Conservation (phyloP, 1,284 basidiomycete species). For the Neonothopanus nambi region DNA sequence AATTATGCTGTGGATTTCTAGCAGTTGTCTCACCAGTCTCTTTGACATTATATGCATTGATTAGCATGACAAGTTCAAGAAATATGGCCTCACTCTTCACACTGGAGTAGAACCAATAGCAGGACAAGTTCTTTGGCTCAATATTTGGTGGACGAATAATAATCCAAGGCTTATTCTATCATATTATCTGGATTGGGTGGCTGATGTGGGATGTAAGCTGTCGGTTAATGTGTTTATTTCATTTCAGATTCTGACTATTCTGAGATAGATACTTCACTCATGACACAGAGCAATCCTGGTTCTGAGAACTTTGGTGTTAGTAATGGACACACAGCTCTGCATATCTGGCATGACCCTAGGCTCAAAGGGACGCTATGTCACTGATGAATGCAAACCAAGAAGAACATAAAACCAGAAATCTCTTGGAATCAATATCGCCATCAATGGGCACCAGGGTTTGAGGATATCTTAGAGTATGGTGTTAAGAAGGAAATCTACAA, state of each 20-base stretch:
- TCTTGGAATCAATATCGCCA: conserved; percentile 31
- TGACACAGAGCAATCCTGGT: conserved; percentile 40
- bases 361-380: conserved; percentile 36
- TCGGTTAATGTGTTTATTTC: no score
- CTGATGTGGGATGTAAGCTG: no score
- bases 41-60: conserved; percentile 33
- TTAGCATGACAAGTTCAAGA: conserved; percentile 43
- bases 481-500: conserved; percentile 25
- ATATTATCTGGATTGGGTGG: no score
- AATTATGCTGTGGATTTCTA: no score
- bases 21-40: conserved; percentile 32
- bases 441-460: conserved; percentile 33
- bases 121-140: conserved; percentile 33
- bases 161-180: conserved; percentile 36
- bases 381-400: conserved; percentile 29
- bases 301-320: conserved; percentile 38
- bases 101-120: conserved; percentile 33
- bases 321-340: conserved; percentile 35
- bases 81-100: conserved; percentile 38
- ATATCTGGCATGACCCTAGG: conserved; percentile 32
- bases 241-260: no score
- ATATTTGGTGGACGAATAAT: conserved; percentile 41
- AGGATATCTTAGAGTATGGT: conserved; percentile 33
- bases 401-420: conserved; percentile 38
- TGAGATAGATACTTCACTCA: conserved; percentile 34